Evolutionary conservation across 2,329 filamentous ascomycete genomes (phyloP).

Genomic region (Fusarium liriodendri): DNA sequence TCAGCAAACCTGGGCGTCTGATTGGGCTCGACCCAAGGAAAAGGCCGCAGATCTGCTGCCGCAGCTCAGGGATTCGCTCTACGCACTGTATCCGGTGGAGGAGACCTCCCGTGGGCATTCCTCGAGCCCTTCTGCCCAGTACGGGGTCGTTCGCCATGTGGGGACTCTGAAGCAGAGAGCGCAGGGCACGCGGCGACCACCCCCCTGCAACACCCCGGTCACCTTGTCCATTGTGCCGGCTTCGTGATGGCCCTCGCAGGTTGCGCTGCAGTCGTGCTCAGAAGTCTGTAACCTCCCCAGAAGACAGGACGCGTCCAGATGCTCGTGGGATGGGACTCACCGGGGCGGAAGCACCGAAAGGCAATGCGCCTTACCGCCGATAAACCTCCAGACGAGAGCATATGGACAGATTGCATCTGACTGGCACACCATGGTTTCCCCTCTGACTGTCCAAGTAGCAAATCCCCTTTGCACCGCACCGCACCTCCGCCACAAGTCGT

Average conservation of each 20-base stretch:
- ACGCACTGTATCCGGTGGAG: constrained; percentile 40
- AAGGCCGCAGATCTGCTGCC: constrained; percentile 48
- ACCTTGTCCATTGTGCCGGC: constrained; percentile 40
- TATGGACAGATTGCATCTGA: constrained; percentile 2
- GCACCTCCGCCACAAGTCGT: constrained; percentile 41
- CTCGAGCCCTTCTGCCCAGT: constrained; percentile 38
- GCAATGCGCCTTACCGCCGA: constrained; percentile 2
- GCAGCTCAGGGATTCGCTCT: constrained; percentile 32
- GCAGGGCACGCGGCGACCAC: constrained; percentile 36
- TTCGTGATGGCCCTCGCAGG: constrained; percentile 39
- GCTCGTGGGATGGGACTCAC: constrained; percentile 22
- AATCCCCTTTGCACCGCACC: constrained; percentile 1
- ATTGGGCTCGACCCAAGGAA: constrained; percentile 43
- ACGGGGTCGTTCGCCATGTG: constrained; percentile 35
- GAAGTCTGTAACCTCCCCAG: constrained; percentile 21
- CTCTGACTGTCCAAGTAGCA: constrained; percentile 23
- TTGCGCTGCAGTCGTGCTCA: constrained; percentile 27
- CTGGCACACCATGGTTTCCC: constrained; percentile 8
- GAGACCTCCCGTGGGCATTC: constrained; percentile 38
- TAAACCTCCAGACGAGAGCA: constrained; percentile 1
- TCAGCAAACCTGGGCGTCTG: constrained; percentile 22
- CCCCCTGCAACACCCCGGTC: constrained; percentile 36
- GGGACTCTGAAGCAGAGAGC: constrained; percentile 28
- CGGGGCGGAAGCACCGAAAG: constrained; percentile 15
- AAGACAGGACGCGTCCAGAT: constrained; percentile 23